Conservation (phyloP, 108 stramenopile species). For the Asterionellopsis glacialis region DNA sequence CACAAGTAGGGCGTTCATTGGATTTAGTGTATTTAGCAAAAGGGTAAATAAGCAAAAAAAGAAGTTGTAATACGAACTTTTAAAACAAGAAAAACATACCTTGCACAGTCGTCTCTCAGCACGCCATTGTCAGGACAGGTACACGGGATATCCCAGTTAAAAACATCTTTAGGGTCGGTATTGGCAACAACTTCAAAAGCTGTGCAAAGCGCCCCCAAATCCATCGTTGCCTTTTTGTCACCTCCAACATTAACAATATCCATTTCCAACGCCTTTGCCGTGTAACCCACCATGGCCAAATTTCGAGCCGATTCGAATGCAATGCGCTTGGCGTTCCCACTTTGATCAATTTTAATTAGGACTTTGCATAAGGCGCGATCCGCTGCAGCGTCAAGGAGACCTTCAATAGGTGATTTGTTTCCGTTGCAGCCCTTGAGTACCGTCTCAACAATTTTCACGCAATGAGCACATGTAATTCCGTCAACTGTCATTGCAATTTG, state of each 20-base stretch:
- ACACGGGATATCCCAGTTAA: constrained; percentile 72
- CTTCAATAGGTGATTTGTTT: constrained; percentile 79
- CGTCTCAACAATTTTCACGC: constrained; percentile 88
- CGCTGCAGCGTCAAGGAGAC: constrained; percentile 79
- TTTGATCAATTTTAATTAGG: constrained; percentile 65
- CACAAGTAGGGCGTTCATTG: not conserved
- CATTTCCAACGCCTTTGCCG: constrained; percentile 64
- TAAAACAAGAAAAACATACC: constrained; percentile 43
- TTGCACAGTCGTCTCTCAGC: constrained; percentile 56
- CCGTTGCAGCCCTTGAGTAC: constrained; percentile 84
- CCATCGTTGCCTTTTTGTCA: constrained; percentile 33
- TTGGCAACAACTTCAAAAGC: constrained; percentile 49
- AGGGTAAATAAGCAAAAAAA: constrained; percentile 3
- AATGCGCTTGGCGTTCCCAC: constrained; percentile 55
- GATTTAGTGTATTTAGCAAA: not conserved
- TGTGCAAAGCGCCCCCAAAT: constrained; percentile 34
- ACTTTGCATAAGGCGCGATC: constrained; percentile 57
- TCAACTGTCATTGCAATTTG: constrained; percentile 76
- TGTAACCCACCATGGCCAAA: constrained; percentile 86
- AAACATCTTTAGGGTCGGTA: constrained; percentile 38
- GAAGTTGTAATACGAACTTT: not conserved
- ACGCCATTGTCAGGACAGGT: constrained; percentile 85
- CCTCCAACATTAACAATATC: constrained; percentile 27
- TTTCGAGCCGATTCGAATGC: constrained; percentile 76
- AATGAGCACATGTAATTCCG: constrained; percentile 87